Base-by-base conservation (phyloP, 768 basidiomycete genomes). In the Russula abietina region DNA sequence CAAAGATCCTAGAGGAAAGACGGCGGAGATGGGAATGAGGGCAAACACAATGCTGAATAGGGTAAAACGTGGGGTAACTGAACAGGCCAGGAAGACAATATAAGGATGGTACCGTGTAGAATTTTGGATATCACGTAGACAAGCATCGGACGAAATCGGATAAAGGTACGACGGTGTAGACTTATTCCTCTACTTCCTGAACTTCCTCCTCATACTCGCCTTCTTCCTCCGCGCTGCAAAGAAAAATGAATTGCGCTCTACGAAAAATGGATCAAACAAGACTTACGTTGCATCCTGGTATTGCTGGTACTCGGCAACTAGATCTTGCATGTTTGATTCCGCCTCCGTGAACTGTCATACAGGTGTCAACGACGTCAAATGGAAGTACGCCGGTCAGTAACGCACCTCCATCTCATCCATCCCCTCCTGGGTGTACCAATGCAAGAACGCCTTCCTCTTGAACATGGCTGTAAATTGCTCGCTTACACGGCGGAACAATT, bases 391-490 rank as follows among this genome's bases (percentile, higher is more conserved):
- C 9, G 8, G 5, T 33, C 0, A 57, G 8, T 24, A 46, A 73
- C 79, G 50, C 56, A 83, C 83, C 81, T 94, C 91, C 91, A 93
- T 92, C 82, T 93, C 93, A 73, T 94, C 96, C 96, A 99, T 98
- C 75, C 97, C 97, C 81, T 98, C 97, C 75, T 96, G 93, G 39
- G 95, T 98, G 77, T 98, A 98, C 95, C 95, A 96, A 75, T 96
- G 91, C 86, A 93, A 83, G 85, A 94, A 94, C 28, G 95, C 95
- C 80, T 98, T 98, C 74, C 96, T 83, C 85, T 90, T 92, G 84
- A 94, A 96, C 97, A 98, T 99, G 77, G 93, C 92, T 65, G 92
- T 91, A 85, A 99, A 98, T 75, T 98, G 94, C 74, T 96, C 93
- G 68, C 87, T 89, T 73, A 98, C 93, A 80, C 96, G 94, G 81